These are phyloP conservation scores for Senna tora DNA, from an alignment of 306 rosid species.

Conservation along the genomic window DNA sequence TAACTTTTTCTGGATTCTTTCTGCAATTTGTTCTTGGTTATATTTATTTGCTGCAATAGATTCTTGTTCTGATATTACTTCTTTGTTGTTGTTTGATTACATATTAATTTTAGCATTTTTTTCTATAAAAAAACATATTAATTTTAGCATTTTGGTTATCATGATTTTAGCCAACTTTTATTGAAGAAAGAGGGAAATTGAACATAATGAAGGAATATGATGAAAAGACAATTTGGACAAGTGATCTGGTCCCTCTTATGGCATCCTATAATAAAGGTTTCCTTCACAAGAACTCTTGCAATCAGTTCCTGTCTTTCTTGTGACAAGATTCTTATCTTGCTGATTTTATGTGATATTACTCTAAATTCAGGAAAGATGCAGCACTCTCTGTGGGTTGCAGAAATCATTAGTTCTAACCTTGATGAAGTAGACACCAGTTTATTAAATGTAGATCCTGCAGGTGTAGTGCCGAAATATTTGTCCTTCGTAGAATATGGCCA, in stretches of 20 bases:
- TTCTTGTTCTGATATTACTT: constrained; percentile 22
- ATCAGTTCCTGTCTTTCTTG: constrained; percentile 32
- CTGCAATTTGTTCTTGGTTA: constrained; percentile 26
- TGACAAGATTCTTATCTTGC: constrained; percentile 27
- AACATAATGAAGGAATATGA: constrained; percentile 90
- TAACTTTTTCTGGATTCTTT: constrained; percentile 29
- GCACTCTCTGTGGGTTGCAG: constrained; percentile 93
- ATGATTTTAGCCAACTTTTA: constrained; percentile 59
- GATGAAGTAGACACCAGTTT: constrained; percentile 51
- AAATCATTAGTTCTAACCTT: constrained; percentile 62
- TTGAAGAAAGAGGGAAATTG: constrained; percentile 88
- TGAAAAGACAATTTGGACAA: constrained; percentile 97
- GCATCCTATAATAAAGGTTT: constrained; percentile 92
- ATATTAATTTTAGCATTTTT: constrained; percentile 8
- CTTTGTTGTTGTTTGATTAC: constrained; percentile 20
- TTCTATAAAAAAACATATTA: no score
- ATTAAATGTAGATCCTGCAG: constrained; percentile 64
- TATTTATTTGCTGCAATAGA: constrained; percentile 22
- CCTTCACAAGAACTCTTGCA: constrained; percentile 29
- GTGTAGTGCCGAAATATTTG: constrained; percentile 61
- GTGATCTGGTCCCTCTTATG: constrained; percentile 89
- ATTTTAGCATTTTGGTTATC: constrained; percentile 7
- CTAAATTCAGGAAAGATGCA: constrained; percentile 89
- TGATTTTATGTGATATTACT: constrained; percentile 36
- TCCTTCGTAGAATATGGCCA: constrained; percentile 91